Evolutionary conservation across 257 asterid species (phyloP).

Genomic region (Solanum neorickii): DNA sequence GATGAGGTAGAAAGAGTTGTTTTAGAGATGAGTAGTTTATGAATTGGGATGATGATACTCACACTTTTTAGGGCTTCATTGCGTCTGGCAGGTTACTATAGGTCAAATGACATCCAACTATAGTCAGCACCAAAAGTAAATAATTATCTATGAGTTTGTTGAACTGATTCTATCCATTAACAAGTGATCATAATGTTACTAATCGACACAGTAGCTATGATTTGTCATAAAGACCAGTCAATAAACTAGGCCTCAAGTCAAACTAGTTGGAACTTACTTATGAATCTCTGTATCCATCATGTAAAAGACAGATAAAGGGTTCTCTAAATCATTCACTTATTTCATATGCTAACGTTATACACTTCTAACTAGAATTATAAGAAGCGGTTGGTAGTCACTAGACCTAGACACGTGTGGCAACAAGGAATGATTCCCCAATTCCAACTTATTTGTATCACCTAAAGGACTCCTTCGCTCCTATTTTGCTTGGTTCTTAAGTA

Average conservation of each 20-base stretch:
- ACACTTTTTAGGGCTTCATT: not conserved
- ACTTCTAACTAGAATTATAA: not conserved
- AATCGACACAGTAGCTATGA: not conserved
- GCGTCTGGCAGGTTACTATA: not conserved
- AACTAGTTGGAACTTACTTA: not conserved
- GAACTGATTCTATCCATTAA: not conserved
- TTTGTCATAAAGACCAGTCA: not conserved
- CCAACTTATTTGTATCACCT: not conserved
- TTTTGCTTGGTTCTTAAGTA: not conserved
- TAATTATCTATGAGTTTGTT: not conserved
- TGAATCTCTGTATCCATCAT: not conserved
- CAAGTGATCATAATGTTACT: not conserved
- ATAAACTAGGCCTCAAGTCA: not conserved
- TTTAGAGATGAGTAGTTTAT: not conserved
- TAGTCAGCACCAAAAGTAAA: not conserved
- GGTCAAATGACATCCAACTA: not conserved
- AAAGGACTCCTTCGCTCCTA: not conserved
- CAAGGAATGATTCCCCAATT: not conserved
- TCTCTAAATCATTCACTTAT: not conserved
- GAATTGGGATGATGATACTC: not conserved
- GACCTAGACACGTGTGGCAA: not conserved
- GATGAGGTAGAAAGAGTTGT: not conserved
- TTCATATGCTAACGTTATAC: not conserved
- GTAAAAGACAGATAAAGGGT: not conserved
- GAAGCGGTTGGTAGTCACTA: not conserved